phyloP scores from a whole-genome alignment of 2,329 filamentous ascomycete species.

The Thelonectria discophora region DNA sequence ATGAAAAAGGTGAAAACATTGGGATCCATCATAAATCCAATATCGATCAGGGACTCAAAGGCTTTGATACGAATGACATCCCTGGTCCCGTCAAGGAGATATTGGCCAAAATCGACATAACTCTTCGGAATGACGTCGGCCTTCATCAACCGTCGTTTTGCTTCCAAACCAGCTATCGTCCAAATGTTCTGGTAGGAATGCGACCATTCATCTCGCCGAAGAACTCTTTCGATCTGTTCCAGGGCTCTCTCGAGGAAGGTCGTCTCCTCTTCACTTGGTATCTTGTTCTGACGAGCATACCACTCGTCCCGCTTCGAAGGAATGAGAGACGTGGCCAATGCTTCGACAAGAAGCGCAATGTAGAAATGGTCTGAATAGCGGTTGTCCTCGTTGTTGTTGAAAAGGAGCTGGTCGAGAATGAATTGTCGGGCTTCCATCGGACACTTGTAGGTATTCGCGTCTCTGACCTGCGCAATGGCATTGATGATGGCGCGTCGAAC shows the following conservation, averaged over 20 bases:
- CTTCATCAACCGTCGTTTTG: slow-evolving; percentile 71
- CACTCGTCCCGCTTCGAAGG: slow-evolving; percentile 57
- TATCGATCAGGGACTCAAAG: slow-evolving; percentile 69
- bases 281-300: slow-evolving; percentile 55
- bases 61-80: slow-evolving; percentile 73
- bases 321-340: slow-evolving; percentile 67
- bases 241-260: slow-evolving; percentile 63
- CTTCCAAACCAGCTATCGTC: slow-evolving; percentile 69
- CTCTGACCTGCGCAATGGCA: slow-evolving; percentile 81
- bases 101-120: slow-evolving; percentile 67
- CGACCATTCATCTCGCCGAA: slow-evolving; percentile 74
- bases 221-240: slow-evolving; percentile 72
- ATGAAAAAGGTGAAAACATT: slow-evolving; percentile 66
- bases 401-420: slow-evolving; percentile 86
- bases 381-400: slow-evolving; percentile 95
- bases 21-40: slow-evolving; percentile 67
- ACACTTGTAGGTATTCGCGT: slow-evolving; percentile 74
- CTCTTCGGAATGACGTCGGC: slow-evolving; percentile 65
- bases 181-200: slow-evolving; percentile 74
- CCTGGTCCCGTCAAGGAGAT: slow-evolving; percentile 70
- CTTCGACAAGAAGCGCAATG: slow-evolving; percentile 78
- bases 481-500: slow-evolving; percentile 85
- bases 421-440: slow-evolving; percentile 83
- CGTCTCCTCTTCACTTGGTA: slow-evolving; percentile 56
- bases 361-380: slow-evolving; percentile 90